These are phyloP conservation scores for Cercospora beticola DNA, from an alignment of 2,329 filamentous ascomycete genomes.

Conservation along the genomic window DNA sequence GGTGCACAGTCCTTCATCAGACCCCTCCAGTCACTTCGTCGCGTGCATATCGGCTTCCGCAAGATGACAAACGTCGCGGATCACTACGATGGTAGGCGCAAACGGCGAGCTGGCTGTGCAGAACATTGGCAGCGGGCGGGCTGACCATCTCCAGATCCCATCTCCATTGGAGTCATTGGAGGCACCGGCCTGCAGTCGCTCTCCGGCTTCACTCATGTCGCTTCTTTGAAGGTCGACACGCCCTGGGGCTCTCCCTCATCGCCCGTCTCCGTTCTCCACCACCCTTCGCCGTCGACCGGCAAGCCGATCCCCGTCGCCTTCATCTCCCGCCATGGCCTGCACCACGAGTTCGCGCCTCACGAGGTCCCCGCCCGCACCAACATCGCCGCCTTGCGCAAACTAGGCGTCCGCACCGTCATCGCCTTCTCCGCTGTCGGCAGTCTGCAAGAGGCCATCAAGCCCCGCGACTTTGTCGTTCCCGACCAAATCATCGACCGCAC, in stretches of 20 bases:
- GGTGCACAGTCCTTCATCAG: background rate
- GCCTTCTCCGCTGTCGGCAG: slow-evolving; percentile 95
- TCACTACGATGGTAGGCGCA: slow-evolving; percentile 34
- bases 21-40: background rate
- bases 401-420: slow-evolving; percentile 88
- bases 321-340: slow-evolving; percentile 82
- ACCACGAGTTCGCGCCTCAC: slow-evolving; percentile 89
- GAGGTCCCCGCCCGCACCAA: slow-evolving; percentile 95
- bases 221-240: slow-evolving; percentile 71
- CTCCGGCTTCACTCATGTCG: slow-evolving; percentile 81
- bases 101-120: background rate
- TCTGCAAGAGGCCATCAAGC: slow-evolving; percentile 87
- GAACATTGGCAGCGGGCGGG: background rate
- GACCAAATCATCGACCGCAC: slow-evolving; percentile 97
- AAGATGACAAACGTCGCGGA: slow-evolving; percentile 40
- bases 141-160: slow-evolving; percentile 41
- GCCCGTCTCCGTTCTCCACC: slow-evolving; percentile 82
- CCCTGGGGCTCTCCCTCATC: slow-evolving; percentile 83
- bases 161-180: slow-evolving; percentile 54
- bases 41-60: slow-evolving; percentile 37
- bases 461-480: slow-evolving; percentile 93
- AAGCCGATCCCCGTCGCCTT: slow-evolving; percentile 73
- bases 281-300: slow-evolving; percentile 68
- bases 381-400: slow-evolving; percentile 89
- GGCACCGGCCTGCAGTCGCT: slow-evolving; percentile 90